These are phyloP conservation scores for Pseudocercospora macadamiae DNA, from an alignment of 2,329 filamentous ascomycete genomes.

Conservation along the genomic window DNA sequence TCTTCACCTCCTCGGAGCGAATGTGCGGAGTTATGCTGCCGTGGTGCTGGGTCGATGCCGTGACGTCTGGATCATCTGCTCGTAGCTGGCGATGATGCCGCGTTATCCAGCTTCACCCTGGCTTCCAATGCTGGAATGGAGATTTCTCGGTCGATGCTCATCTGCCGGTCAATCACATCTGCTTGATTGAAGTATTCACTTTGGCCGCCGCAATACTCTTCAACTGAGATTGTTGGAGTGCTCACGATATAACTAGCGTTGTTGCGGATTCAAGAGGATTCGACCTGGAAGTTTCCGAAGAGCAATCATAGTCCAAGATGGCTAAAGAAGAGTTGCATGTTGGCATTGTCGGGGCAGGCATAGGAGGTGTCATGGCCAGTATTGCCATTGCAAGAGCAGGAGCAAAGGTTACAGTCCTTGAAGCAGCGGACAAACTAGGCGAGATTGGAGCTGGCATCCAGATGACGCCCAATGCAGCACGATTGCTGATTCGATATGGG, in stretches of 20 bases:
- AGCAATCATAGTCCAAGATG: constrained; percentile 6
- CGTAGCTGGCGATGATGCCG: background rate
- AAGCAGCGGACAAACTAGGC: constrained; percentile 42
- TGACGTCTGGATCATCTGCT: background rate
- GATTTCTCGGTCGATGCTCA: background rate
- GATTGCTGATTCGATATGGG: constrained; percentile 45
- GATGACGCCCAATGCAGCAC: constrained; percentile 46
- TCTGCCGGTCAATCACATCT: background rate
- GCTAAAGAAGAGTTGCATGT: constrained; percentile 24
- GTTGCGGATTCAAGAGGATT: background rate
- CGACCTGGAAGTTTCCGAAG: background rate
- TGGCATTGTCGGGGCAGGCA: constrained; percentile 40
- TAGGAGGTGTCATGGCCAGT: constrained; percentile 46
- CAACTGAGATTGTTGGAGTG: too few species aligned
- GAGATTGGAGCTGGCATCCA: constrained; percentile 38
- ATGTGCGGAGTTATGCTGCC: background rate
- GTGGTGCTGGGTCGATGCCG: background rate
- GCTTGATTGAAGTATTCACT: background rate
- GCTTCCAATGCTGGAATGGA: background rate
- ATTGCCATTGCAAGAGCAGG: constrained; percentile 43
- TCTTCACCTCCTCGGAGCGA: background rate
- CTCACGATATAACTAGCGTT: background rate
- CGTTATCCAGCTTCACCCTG: background rate
- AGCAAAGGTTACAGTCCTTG: constrained; percentile 44
- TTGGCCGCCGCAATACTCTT: too few species aligned